Conservation (phyloP, 23 red algal species). For the Gracilaria gracilis region DNA sequence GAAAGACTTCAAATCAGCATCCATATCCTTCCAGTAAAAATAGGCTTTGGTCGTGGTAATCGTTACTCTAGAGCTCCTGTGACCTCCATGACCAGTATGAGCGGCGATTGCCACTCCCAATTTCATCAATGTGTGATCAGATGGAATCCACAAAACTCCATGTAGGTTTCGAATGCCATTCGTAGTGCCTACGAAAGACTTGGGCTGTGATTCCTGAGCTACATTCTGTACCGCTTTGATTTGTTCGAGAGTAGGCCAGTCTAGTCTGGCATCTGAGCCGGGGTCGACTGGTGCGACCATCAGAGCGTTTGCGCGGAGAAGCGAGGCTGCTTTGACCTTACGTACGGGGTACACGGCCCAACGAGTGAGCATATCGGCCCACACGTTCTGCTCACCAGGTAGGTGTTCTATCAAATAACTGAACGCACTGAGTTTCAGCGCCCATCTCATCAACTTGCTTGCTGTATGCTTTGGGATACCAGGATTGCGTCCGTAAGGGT, state of each 20-base stretch:
- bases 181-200: background rate
- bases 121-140: background rate
- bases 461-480: background rate
- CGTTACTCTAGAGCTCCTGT: background rate
- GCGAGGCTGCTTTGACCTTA: background rate
- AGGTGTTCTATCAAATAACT: background rate
- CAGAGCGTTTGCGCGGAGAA: background rate
- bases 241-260: background rate
- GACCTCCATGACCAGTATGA: background rate
- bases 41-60: background rate
- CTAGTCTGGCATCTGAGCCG: background rate
- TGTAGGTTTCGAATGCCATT: background rate
- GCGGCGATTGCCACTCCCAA: background rate
- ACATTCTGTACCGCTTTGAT: background rate
- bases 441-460: conserved; percentile 39
- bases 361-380: conserved; percentile 33
- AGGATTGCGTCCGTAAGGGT: conserved; percentile 25
- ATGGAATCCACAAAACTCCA: background rate
- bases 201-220: background rate
- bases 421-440: conserved; percentile 3
- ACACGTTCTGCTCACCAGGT: conserved; percentile 12
- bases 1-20: conserved; percentile 9
- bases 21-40: conserved; percentile 3
- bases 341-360: background rate
- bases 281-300: background rate